Evolutionary conservation across 352 stramenopile species (phyloP).

Genomic region (Phytopythium oedochilum): DNA sequence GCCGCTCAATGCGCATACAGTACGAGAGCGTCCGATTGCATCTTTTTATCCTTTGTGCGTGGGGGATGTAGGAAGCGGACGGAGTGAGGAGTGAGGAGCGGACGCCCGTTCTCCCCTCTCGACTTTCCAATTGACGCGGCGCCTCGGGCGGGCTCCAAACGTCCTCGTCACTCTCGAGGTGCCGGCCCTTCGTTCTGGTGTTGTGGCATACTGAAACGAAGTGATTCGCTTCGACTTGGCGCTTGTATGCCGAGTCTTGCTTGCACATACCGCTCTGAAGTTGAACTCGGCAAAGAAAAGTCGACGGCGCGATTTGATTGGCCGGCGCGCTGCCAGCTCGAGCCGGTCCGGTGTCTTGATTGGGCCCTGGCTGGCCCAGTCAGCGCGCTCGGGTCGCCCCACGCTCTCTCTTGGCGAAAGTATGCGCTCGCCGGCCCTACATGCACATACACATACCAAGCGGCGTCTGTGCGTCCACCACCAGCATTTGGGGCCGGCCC

Average conservation of each 20-base stretch:
- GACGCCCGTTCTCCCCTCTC: too few relatives aligned
- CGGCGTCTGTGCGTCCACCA: slow-evolving; percentile 4
- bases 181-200: background rate
- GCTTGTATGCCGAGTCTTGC: background rate
- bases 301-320: slow-evolving; percentile 1
- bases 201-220: background rate
- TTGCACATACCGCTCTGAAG: background rate
- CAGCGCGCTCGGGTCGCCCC: background rate
- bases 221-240: background rate
- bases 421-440: too few relatives aligned
- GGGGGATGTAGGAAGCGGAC: too few relatives aligned
- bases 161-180: too few relatives aligned
- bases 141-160: too few relatives aligned
- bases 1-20: too few relatives aligned
- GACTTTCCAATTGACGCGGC: too few relatives aligned
- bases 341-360: background rate
- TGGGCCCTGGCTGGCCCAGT: slow-evolving; percentile 3
- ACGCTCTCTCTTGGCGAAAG: background rate
- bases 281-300: slow-evolving; percentile 1
- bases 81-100: too few relatives aligned
- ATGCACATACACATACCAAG: too few relatives aligned
- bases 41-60: too few relatives aligned
- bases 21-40: too few relatives aligned
- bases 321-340: background rate
- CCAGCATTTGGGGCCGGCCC: background rate